Evolutionary conservation across 2,329 filamentous ascomycete genomes (phyloP).

Genomic region (Diplodia mutila): DNA sequence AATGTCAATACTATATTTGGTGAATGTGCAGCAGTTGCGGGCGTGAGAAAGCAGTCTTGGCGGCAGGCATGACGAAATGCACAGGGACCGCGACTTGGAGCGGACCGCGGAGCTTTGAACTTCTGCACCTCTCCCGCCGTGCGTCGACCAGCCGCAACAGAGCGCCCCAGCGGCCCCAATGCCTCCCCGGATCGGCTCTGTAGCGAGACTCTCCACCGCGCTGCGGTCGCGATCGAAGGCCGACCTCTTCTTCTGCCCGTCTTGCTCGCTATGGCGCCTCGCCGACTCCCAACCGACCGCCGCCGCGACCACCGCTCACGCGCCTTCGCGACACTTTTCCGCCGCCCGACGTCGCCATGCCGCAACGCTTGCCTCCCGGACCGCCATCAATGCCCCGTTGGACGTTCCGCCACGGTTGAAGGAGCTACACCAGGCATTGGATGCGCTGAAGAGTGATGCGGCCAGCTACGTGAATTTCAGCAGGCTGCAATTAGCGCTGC

Average conservation of each 20-base stretch:
- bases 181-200: slow-evolving; percentile 47
- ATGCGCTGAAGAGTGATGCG: slow-evolving; percentile 64
- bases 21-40: neutral
- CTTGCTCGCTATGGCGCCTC: slow-evolving; percentile 36
- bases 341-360: slow-evolving; percentile 35
- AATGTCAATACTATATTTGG: slow-evolving; percentile 2
- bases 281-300: slow-evolving; percentile 1
- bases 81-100: neutral
- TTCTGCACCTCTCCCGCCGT: slow-evolving; percentile 15
- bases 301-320: slow-evolving; percentile 8
- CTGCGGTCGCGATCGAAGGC: slow-evolving; percentile 33
- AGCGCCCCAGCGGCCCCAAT: slow-evolving; percentile 34
- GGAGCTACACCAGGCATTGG: slow-evolving; percentile 63
- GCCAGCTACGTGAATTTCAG: slow-evolving; percentile 69
- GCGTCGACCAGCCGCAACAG: neutral
- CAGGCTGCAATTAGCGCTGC: slow-evolving; percentile 70
- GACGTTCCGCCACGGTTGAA: slow-evolving; percentile 57
- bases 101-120: slow-evolving; percentile 23
- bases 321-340: slow-evolving; percentile 17
- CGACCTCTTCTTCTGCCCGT: slow-evolving; percentile 34
- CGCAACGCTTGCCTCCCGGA: slow-evolving; percentile 53
- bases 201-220: slow-evolving; percentile 38
- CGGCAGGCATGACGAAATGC: slow-evolving; percentile 27
- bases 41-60: slow-evolving; percentile 13
- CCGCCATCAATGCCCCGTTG: slow-evolving; percentile 58